Evolutionary conservation across 352 stramenopile genomes (phyloP).

Genomic region (Globisporangium radiosum): DNA sequence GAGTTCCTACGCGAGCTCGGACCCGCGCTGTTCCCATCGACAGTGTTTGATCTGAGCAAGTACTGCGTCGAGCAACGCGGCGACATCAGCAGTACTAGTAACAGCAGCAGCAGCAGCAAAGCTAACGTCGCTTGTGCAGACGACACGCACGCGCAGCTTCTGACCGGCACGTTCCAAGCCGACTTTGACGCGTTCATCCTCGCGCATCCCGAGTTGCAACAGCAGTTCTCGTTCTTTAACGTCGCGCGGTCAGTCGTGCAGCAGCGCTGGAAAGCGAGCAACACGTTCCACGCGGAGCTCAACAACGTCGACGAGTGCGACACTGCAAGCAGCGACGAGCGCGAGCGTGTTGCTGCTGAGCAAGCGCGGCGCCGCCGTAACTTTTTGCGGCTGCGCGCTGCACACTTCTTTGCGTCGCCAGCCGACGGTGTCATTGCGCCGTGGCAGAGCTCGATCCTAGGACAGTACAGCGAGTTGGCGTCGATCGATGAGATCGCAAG

Average conservation of each 20-base stretch:
- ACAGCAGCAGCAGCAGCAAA: too few species aligned
- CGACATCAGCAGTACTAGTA: too few species aligned
- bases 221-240: conserved; percentile 20
- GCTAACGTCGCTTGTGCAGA: conserved; percentile 8
- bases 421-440: conserved; percentile 24
- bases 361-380: conserved; percentile 22
- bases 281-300: conserved; percentile 17
- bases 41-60: conserved; percentile 24
- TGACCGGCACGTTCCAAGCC: conserved; percentile 24
- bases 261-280: conserved; percentile 12
- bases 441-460: conserved; percentile 29
- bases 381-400: conserved; percentile 25
- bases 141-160: conserved; percentile 3
- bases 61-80: conserved; percentile 10
- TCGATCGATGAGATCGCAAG: conserved; percentile 19
- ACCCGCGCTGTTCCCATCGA: conserved; percentile 11
- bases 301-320: conserved; percentile 25
- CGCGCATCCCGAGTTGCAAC: conserved; percentile 13
- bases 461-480: conserved; percentile 29
- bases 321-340: conserved; percentile 6
- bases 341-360: background rate
- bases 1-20: conserved; percentile 18
- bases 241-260: conserved; percentile 17
- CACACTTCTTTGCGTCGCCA: conserved; percentile 41
- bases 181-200: conserved; percentile 20